Evolutionary conservation across 768 basidiomycete genomes (phyloP), one percentile per base, ranked within the genome.

Genomic region (Coprinopsis sp.): DNA sequence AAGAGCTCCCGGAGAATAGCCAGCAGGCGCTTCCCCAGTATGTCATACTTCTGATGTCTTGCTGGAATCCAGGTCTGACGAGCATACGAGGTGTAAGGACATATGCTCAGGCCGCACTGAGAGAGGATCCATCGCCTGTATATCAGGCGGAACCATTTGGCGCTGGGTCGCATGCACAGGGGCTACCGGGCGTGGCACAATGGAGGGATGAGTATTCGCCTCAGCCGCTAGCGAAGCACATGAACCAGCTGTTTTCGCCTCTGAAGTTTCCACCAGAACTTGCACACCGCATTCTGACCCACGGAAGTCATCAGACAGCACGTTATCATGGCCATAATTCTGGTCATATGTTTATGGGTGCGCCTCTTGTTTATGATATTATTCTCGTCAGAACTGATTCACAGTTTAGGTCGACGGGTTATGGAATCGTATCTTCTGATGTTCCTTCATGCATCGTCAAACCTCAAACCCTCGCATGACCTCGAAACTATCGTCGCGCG

Each of bases 391-490:
- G 7, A 29, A 21, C 14, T 14, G 27, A 31, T 47, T 28, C 16
- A 27, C 12, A 8, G 29, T 34, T 30, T 54, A 90, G 88, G 89
- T 31, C 82, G 90, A 43, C 78, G 90, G 48, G 83, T 87, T 19
- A 68, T 91, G 27, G 78, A 87, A 54, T 73, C 85, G 5, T 91
- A 89, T 60, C 77, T 87, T 39, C 69, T 83, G 27, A 72, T 91
- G 28, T 83, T 89, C 65, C 66, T 91, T 11, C 75, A 80, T 40
- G 78, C 82, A 37, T 73, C 67, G 40, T 66, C 74, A 8, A 66
- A 67, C 13, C 65, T 77, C 21, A 66, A 65, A 48, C 64, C 71
- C 10, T 60, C 65, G 19, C 73, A 79, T 55, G 79, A 85, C 64
- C 69, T 81, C 34, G 78, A 84, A n/a, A 69, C 63, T 14, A 70